Evolutionary conservation across 2,329 filamentous ascomycete species (phyloP), one percentile per base, ranked within the genome.

Genomic region (Trichoderma pleuroti): DNA sequence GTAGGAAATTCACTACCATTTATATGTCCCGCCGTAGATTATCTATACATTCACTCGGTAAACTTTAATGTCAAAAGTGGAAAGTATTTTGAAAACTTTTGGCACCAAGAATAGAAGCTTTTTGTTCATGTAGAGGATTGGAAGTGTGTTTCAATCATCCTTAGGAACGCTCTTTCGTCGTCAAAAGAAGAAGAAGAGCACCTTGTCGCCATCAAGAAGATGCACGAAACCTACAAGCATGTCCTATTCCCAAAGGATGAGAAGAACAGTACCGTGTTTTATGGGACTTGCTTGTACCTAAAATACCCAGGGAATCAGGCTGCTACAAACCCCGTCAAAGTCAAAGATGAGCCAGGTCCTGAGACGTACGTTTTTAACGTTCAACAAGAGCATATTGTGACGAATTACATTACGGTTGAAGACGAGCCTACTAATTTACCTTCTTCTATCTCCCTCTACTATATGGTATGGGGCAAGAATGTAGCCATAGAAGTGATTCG

Each of bases 201-300:
- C 1, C 24, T 67, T 11, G 21, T 12, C 26, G 18, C 36, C 26
- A 46, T 76, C 4, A 34, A 56, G 18, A 24, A 7, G 7, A 76
- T 76, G 72, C 57, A 76, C 5, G 21, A 68, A 3, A 70, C 30
- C 6, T 75, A 75, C 28, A n/a, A 42, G 4, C 72, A 64, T 12
- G 70, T 61, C n/a, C 8, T 59, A 7, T 76, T 76, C 39, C 75
- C 75, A 1, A 64, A 72, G 26, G 71, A 73, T 8, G 42, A 30
- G 3, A 18, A n/a, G 8, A 18, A 16, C 4, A n/a, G n/a, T n/a
- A 21, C 32, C 11, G 72, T 71, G 4, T 76, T 76, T 52, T 74
- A 71, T 8, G 73, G 71, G 39, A 76, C 75, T 2, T 73, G 69
- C 21, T 57, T 76, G 2, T 76, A 76, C 49, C 21, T 24, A 21